These are phyloP conservation scores for Diaporthe nobilis DNA, from an alignment of 2,329 filamentous ascomycete genomes.

Conservation along the genomic window DNA sequence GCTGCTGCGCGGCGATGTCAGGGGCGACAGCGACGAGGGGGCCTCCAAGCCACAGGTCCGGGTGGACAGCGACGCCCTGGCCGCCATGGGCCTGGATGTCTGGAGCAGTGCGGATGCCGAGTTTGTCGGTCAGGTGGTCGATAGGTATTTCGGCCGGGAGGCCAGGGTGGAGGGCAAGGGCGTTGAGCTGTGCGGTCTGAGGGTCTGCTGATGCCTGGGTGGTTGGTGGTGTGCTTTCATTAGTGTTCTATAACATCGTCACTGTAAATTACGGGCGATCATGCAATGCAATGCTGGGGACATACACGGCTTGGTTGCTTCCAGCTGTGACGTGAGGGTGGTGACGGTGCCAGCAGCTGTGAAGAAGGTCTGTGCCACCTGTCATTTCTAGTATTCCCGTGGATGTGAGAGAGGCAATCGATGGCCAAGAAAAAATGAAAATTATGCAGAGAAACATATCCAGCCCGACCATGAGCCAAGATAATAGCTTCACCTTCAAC, in stretches of 20 bases:
- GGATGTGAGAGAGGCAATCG: too few species aligned
- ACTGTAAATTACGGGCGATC: conserved; percentile 8
- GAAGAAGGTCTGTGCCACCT: not conserved
- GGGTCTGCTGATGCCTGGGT: conserved; percentile 69
- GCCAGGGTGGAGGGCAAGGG: conserved; percentile 76
- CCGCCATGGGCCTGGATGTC: conserved; percentile 81
- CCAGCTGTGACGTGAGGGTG: not conserved
- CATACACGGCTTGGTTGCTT: not conserved
- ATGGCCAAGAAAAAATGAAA: not conserved
- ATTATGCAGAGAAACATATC: not conserved
- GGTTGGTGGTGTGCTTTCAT: conserved; percentile 9
- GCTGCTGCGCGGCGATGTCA: conserved; percentile 35
- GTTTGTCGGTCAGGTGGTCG: conserved; percentile 75
- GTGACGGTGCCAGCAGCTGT: not conserved
- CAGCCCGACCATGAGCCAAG: not conserved
- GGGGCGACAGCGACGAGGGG: conserved; percentile 51
- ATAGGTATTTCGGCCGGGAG: conserved; percentile 75
- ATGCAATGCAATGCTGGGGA: not conserved
- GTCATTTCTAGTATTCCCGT: not conserved
- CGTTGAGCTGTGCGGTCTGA: conserved; percentile 81
- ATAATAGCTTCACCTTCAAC: not conserved
- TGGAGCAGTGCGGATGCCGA: conserved; percentile 81
- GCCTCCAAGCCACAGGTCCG: conserved; percentile 60
- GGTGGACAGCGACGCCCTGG: conserved; percentile 75
- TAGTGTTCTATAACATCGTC: not conserved